Evolutionary conservation across 2,329 filamentous ascomycete species (phyloP), one percentile per base, ranked within the genome.

Genomic region (Talaromyces sp.): DNA sequence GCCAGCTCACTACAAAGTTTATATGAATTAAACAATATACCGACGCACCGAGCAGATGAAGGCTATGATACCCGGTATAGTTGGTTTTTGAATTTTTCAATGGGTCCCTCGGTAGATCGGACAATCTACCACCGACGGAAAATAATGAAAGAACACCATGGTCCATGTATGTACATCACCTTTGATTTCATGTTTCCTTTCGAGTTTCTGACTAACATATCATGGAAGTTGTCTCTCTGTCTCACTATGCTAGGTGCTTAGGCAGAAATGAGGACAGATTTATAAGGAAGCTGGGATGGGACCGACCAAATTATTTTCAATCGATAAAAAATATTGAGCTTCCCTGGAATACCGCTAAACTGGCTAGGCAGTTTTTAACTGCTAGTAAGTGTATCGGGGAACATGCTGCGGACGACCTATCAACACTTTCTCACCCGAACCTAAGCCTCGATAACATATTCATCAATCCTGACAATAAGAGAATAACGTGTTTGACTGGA

Each of bases 371-470:
- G 8, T 52, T 52, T 21, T 27, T 29, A 29, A 7, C 49, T 17
- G 26, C 26, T n/a, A 8, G 24, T 52, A 14, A 4, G 14, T 52
- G 8, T 29, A 29, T 52, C 21, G 27, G 24, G 10, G 19, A 55
- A 21, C n/a, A 51, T 29, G 26, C 19, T 7, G 7, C 41, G 41
- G 41, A 55, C 21, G 56, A 61, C 49, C 62, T 58, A 55, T 60
- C 64, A 59, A 64, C 60, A 58, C 38, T 62, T n/a, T 66, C 63
- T 41, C 66, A 68, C 57, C 64, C 64, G 11, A 64, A 69, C 58
- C 64, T 69, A 32, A 66, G 65, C 58, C 64, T 66, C 27, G 62
- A 64, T 26, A 65, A 67, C 29, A 56, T 68, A 58, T 69, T 66
- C 24, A 64, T 69, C 46, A 63, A 68, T 46, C 65, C 65, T 53